A percentile compares a stretch with the other conserved stretches of the same genome.
These are phyloP conservation scores for Cornus controversa DNA, from an alignment of 148 eudicot species.

Conservation along the genomic window DNA sequence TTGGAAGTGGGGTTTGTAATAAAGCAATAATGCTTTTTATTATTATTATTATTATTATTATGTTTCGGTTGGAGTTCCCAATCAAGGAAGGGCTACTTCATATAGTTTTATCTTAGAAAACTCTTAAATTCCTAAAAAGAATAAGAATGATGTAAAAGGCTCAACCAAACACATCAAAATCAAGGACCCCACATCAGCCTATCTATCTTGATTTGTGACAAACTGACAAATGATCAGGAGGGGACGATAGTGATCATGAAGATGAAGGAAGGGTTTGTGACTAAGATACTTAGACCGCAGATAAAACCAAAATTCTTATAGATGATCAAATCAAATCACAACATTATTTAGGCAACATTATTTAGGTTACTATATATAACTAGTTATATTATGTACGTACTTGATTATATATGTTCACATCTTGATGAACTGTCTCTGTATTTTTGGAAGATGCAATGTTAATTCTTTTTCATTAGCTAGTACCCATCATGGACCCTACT, in stretches of 20 bases:
- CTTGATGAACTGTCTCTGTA: neutral
- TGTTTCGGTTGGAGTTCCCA: neutral
- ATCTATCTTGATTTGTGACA: neutral
- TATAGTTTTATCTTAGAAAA: neutral
- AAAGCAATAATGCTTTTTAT: neutral
- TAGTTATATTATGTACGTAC: neutral
- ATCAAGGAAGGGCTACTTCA: neutral
- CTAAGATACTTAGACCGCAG: neutral
- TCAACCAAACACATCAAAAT: neutral
- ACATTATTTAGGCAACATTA: no score
- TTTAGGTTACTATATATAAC: neutral
- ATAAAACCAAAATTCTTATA: neutral
- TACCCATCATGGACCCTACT: conserved; percentile 15
- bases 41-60: no score
- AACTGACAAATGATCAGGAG: neutral
- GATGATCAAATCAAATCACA: neutral
- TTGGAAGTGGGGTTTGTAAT: neutral
- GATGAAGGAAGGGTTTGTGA: neutral
- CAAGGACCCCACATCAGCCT: neutral
- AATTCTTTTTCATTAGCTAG: conserved; percentile 12
- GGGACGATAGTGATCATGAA: neutral
- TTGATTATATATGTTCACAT: neutral
- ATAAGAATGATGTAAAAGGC: neutral
- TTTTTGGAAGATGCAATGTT: conserved; percentile 3
- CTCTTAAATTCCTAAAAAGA: neutral